Base-by-base conservation (phyloP, 371 early-diverging fungal species). In the Circinella minor region DNA sequence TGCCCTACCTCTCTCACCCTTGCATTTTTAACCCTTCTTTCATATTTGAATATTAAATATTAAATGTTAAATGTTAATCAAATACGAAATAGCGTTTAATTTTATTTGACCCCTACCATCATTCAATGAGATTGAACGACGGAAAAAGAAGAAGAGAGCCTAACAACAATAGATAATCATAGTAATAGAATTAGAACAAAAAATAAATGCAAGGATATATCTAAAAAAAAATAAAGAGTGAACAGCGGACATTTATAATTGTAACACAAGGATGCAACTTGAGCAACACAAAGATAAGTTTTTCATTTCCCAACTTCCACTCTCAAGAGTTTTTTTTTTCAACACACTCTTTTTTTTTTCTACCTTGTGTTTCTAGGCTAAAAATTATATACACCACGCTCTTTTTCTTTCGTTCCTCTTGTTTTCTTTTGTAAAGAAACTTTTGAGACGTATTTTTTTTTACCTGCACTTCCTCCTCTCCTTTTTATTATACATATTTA, bases 401-500 rank as follows among this genome's bases (percentile, higher is more conserved):
- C 51, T 51, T 51, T 51, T 51, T 51, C 15, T 51, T n/a, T 51
- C n/a, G 14, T 51, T 51, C 15, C 51, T 15, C 51, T 51, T 15
- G n/a, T 4, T 51, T 51, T 17, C 15, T 51, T 15, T 51, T 27
- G 27, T 27, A 27, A 27, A 27, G 27, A 27, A 27, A 27, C 27
- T 27, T 27, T 27, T 27, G 27, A 27, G 27, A 27, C 27, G 27
- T 27, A 27, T 27, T 27, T 27, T 27, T 27, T 27, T 27, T 27
- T 27, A 36, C n/a, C 36, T 20, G 34, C 27, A 20, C 34, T 27
- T 59, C 3, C 15, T 20, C 36, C 34, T 34, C 27, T 51, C 51
- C 51, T 59, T 59, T 59, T 11, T n/a, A 10, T 10, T n/a, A 57
- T 57, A n/a, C n/a, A 57, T n/a, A 20, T 57, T 57, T 57, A n/a